phyloP scores from a whole-genome alignment of 148 eudicot species.

The Nepenthes gracilis region DNA sequence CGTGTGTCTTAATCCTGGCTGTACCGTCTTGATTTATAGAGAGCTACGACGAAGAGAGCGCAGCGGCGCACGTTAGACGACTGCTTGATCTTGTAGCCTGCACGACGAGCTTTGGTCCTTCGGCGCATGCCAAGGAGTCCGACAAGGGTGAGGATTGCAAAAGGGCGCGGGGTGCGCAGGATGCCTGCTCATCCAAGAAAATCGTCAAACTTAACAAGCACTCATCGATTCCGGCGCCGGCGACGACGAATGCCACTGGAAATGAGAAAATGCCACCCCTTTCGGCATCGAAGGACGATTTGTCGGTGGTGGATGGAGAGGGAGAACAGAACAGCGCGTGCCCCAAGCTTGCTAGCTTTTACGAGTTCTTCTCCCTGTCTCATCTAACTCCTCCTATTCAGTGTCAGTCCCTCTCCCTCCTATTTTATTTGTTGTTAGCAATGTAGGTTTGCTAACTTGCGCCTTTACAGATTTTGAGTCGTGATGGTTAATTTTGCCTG shows the following conservation, averaged over 20 bases:
- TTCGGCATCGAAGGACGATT: conserved; percentile 38
- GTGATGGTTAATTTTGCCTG: too few species aligned
- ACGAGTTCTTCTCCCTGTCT: conserved; percentile 93
- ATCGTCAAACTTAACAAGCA: conserved; percentile 24
- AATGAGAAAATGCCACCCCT: conserved; percentile 2
- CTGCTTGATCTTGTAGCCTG: conserved; percentile 89
- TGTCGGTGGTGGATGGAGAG: conserved; percentile 56
- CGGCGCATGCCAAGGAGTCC: conserved; percentile 19
- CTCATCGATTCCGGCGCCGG: conserved; percentile 7
- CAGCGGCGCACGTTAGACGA: conserved; percentile 76
- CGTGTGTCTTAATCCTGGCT: not conserved
- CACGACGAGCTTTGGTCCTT: conserved; percentile 78
- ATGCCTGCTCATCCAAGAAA: conserved; percentile 37
- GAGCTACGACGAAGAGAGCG: conserved; percentile 72
- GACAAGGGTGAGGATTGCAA: conserved; percentile 26
- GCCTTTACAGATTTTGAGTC: too few species aligned
- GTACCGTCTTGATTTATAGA: conserved; percentile 26
- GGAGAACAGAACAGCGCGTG: conserved; percentile 68
- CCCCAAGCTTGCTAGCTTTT: conserved; percentile 89
- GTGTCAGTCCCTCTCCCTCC: conserved; percentile 30
- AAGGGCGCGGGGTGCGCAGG: conserved; percentile 12
- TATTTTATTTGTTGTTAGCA: not conserved
- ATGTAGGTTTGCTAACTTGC: too few species aligned
- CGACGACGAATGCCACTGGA: conserved; percentile 15
- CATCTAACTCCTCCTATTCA: conserved; percentile 94